These are phyloP conservation scores for Tolypocladium pustulatum DNA, from an alignment of 2,329 filamentous ascomycete genomes.

Conservation along the genomic window DNA sequence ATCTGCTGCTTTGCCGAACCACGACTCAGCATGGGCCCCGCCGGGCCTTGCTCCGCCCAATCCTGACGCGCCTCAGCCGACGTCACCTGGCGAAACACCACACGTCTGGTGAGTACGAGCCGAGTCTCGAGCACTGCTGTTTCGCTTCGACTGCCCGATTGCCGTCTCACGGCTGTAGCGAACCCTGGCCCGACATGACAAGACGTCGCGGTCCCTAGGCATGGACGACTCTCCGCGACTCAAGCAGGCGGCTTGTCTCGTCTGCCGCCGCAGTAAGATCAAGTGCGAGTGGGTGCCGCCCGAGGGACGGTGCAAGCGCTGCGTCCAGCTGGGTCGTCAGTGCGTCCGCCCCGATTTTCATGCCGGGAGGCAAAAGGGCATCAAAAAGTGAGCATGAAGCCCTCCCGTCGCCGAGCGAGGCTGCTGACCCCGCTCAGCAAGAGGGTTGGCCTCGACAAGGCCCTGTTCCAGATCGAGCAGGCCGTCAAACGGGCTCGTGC, in stretches of 20 bases:
- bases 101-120: too few relatives aligned
- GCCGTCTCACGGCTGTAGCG: neutral
- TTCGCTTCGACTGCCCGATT: neutral
- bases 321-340: slow-evolving; percentile 44
- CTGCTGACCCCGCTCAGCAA: slow-evolving; percentile 38
- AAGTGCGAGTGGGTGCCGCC: slow-evolving; percentile 49
- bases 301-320: slow-evolving; percentile 48
- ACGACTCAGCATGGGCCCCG: neutral
- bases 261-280: slow-evolving; percentile 58
- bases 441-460: slow-evolving; percentile 63
- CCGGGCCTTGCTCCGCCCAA: neutral
- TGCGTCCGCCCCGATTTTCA: slow-evolving; percentile 65
- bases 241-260: slow-evolving; percentile 46
- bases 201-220: neutral
- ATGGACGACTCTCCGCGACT: slow-evolving; percentile 15
- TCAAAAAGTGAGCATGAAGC: slow-evolving; percentile 52
- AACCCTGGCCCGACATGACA: neutral
- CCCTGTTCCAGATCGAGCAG: slow-evolving; percentile 63
- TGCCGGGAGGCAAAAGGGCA: slow-evolving; percentile 62
- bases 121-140: neutral
- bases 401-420: too few relatives aligned
- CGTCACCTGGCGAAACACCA: neutral
- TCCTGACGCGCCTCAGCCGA: neutral
- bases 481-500: slow-evolving; percentile 47
- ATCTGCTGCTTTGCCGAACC: neutral